Evolutionary conservation across 208 protist species (phyloP), one percentile per base, ranked within the genome.

Genomic region (Porcisia deanei): DNA sequence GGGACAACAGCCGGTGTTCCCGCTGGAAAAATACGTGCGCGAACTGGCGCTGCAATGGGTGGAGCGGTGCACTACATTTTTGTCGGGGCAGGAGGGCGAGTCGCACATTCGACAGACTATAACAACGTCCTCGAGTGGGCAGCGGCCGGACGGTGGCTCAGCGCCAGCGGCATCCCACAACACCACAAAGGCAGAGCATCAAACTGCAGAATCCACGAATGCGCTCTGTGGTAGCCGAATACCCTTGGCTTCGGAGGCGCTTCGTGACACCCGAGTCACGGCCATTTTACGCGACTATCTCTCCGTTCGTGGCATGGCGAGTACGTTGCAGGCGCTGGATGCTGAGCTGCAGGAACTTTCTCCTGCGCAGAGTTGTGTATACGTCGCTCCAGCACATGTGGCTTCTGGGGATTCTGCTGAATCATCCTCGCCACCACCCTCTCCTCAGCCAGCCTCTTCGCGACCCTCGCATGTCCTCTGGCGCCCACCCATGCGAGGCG

Each of bases 261-360:
- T 81, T 75, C 83, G 75, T 14, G 88, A 88, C 76, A 71, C 76
- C 25, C 82, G 63, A 30, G 76, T 89, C 37, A 68, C 82, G 47
- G 77, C 79, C 16, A 73, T 86, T n/a, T 80, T 94, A 64, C 84
- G 86, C 0, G 84, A 85, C 30, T 88, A 91, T 68, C 81, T 94
- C 45, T 69, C 80, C 34, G 66, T 77, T 30, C 85, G 87, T 8
- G 90, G 90, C 34, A 84, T 91, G 85, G 75, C 79, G 2, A 54
- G 66, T 37, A 73, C 85, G 34, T 59, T 91, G 25, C 73, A 68
- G 30, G 69, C 85, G 37, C 84, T 92, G 66, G 82, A 87, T 49
- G 71, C 45, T 18, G 90, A 92, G 71, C 71, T 86, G 59, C 57
- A 79, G 5, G 69, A 82, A 43, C 71, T 94, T 47, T 58, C 57